These are phyloP conservation scores for Tolypocladium capitatum DNA, from an alignment of 2,329 filamentous ascomycete genomes.

Conservation along the genomic window DNA sequence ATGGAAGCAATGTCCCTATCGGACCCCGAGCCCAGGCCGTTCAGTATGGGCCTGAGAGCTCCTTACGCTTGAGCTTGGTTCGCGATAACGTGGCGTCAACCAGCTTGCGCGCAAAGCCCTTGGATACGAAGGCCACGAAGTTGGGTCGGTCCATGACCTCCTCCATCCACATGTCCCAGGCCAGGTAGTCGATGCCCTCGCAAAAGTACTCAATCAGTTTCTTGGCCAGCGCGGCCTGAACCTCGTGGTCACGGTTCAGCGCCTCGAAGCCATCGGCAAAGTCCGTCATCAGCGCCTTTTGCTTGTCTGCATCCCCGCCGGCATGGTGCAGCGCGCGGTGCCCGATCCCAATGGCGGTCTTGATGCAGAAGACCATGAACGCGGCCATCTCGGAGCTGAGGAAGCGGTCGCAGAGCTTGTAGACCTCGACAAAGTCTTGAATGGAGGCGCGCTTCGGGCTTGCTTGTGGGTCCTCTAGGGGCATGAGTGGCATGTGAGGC, in stretches of 20 bases:
- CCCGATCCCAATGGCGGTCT: conserved; percentile 16
- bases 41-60: conserved; percentile 5
- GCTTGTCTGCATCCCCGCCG: conserved; percentile 11
- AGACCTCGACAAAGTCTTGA: conserved; percentile 20
- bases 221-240: conserved; percentile 10
- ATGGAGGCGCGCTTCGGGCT: conserved; percentile 13
- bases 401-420: conserved; percentile 23
- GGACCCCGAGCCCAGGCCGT: background rate
- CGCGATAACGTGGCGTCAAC: conserved; percentile 6
- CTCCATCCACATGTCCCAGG: conserved; percentile 13
- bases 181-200: conserved; percentile 15
- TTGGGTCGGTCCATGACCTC: conserved; percentile 13
- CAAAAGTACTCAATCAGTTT: conserved; percentile 19
- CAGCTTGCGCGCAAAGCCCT: conserved; percentile 17
- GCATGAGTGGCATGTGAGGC: conserved; percentile 13
- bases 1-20: too few relatives aligned
- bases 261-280: conserved; percentile 23
- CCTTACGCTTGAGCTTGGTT: conserved; percentile 17
- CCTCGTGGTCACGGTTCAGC: conserved; percentile 9
- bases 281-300: conserved; percentile 16
- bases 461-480: conserved; percentile 13
- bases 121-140: conserved; percentile 18
- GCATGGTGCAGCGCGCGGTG: conserved; percentile 19
- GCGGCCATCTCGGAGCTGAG: conserved; percentile 15
- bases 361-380: conserved; percentile 17